Conservation (phyloP, 1,284 basidiomycete species). For the Rhodotorula sp. region DNA sequence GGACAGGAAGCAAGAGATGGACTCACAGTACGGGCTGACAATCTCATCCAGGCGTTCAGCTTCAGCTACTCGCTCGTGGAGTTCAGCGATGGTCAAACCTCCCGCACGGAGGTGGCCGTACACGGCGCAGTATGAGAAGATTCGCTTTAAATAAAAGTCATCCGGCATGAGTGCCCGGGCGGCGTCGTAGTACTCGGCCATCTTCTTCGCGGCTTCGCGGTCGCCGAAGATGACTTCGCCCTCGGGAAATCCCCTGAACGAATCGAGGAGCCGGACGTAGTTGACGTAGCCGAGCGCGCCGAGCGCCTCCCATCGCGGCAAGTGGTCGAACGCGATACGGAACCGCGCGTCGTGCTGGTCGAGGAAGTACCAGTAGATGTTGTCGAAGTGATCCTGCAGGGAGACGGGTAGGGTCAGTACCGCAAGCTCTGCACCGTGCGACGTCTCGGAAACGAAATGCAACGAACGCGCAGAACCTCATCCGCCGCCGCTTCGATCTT, state of each 20-base stretch:
- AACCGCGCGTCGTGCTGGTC: not conserved
- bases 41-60: not conserved
- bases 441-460: too few species aligned
- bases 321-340: not conserved
- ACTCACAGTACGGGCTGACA: not conserved
- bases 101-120: not conserved
- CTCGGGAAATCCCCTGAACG: not conserved
- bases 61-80: not conserved
- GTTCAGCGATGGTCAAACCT: not conserved
- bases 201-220: not conserved
- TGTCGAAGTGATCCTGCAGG: not conserved
- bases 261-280: not conserved
- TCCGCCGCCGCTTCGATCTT: conserved; percentile 5
- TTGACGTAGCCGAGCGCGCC: not conserved
- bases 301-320: conserved; percentile 6
- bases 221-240: not conserved
- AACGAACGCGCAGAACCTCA: not conserved
- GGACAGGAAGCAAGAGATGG: not conserved
- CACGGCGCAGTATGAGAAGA: not conserved
- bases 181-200: conserved; percentile 2
- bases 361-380: not conserved
- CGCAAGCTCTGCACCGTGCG: too few species aligned
- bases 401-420: too few species aligned
- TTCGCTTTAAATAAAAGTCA: not conserved
- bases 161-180: not conserved